Base-by-base conservation (phyloP, 257 asterid genomes). In the Coffea eugenioides region DNA sequence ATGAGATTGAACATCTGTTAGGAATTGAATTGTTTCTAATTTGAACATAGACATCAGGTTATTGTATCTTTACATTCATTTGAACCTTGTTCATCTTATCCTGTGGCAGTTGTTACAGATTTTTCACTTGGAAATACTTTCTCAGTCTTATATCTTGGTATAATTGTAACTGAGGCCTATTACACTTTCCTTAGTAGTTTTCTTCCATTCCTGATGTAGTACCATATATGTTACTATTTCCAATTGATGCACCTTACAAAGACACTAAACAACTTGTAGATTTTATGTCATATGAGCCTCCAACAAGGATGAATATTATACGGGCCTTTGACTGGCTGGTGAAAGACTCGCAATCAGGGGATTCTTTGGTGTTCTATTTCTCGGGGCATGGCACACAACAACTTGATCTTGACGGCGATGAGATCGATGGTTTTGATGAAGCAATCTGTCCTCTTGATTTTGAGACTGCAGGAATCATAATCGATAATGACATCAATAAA, bases 401-500 rank as follows among this genome's bases (percentile, higher is more conserved):
- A 49, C 74, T 74, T 39, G 87, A 88, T n/a, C 56, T 76, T 57
- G 12, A 45, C 1, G 80, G 78, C 0, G 91, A 86, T 14, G 90
- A 88, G 76, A 14, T 41, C 6, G 91, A 88, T 81, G 91, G 89
- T 36, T 85, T 82, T 11, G 86, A 88, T 69, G 90, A 88, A 80
- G 83, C 91, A 10, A 84, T 88, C n/a, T 88, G 91, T 87, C 98
- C 98, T 15, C 80, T 89, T 31, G 96, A 93, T 85, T 93, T 86
- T 80, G 71, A 86, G 65, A 74, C 76, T 3, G 77, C 77, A 8
- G 98, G 97, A 61, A 80, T 83, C 76, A 92, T 93, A 43, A 20
- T 88, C 3, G 98, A 93, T 74, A 88, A 93, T 61, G 68, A 82
- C 34, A 90, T 92, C 86, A 92, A 93, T 41, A 80, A 80, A 74